A percentile compares a stretch with the other conserved stretches of the same genome.
Evolutionary conservation across 208 protist genomes (phyloP).

Genomic region (Herpetomonas samuelpessoai): DNA sequence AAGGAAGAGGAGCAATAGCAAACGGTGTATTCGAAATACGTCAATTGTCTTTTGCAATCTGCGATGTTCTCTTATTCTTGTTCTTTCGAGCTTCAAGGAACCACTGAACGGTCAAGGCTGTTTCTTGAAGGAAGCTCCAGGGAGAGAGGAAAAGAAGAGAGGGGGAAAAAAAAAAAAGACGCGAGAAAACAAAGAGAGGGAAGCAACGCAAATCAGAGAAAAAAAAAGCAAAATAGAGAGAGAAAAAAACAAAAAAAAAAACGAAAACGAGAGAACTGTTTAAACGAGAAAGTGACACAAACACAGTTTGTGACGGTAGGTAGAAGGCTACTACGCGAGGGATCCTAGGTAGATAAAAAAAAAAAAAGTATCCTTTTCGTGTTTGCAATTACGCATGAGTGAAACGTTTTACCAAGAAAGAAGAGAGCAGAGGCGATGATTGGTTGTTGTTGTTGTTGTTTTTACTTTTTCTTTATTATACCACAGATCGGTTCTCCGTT

Average conservation of each 20-base stretch:
- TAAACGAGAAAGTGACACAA: slow-evolving; percentile 2
- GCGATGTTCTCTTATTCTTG: no score
- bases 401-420: slow-evolving; percentile 4
- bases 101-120: no score
- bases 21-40: not conserved
- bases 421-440: slow-evolving; percentile 5
- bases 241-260: slow-evolving; percentile 12
- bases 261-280: slow-evolving; percentile 1
- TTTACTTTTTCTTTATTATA: not conserved
- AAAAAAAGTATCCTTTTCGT: no score
- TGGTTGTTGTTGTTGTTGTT: not conserved
- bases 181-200: slow-evolving; percentile 8
- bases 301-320: no score
- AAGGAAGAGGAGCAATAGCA: slow-evolving; percentile 2
- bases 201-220: not conserved
- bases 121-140: not conserved
- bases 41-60: no score
- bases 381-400: no score
- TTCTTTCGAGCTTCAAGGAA: no score
- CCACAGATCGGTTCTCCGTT: not conserved
- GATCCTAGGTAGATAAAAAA: no score
- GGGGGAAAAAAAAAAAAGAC: slow-evolving; percentile 11
- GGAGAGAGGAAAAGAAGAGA: not conserved
- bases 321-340: no score
- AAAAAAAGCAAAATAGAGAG: slow-evolving; percentile 12